Conservation (phyloP, 495 filamentous ascomycete genomes). For the Penicillium fimorum region DNA sequence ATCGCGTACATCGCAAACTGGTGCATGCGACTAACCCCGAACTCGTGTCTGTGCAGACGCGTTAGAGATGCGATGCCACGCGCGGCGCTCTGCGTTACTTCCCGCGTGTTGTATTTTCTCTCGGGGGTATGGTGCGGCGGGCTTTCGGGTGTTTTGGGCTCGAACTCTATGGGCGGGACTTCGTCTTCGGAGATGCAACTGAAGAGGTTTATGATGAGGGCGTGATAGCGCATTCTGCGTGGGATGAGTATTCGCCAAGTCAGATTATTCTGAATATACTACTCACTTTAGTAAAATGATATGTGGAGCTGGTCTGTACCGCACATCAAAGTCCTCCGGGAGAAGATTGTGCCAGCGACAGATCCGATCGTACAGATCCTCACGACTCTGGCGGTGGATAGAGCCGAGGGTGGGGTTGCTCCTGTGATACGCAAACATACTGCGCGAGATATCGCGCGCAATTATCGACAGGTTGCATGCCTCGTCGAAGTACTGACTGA, state of each 20-base stretch:
- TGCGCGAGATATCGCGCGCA: conserved; percentile 42
- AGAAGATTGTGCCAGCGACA: conserved; percentile 35
- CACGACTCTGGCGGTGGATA: conserved; percentile 26
- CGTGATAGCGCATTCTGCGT: conserved; percentile 41
- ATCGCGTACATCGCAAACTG: conserved; percentile 47
- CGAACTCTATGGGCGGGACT: conserved; percentile 16
- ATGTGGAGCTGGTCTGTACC: conserved; percentile 34
- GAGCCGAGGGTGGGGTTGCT: conserved; percentile 1
- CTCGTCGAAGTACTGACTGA: conserved; percentile 41
- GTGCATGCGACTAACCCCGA: conserved; percentile 41
- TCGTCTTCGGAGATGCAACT: conserved; percentile 29
- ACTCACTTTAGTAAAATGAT: conserved; percentile 40
- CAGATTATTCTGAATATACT: background rate
- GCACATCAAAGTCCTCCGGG: conserved; percentile 30
- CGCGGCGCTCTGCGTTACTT: conserved; percentile 30
- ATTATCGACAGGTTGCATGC: conserved; percentile 43
- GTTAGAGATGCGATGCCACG: conserved; percentile 36
- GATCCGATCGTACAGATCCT: conserved; percentile 36
- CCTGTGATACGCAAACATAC: conserved; percentile 31
- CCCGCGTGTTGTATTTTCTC: conserved; percentile 25
- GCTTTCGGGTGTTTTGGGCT: conserved; percentile 38
- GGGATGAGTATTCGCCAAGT: background rate
- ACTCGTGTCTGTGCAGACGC: conserved; percentile 37
- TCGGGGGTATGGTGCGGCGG: conserved; percentile 25
- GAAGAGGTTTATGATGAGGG: conserved; percentile 42